Evolutionary conservation across 108 stramenopile species (phyloP), one percentile per base, ranked within the genome.

Genomic region (Epithemia pelagica): DNA sequence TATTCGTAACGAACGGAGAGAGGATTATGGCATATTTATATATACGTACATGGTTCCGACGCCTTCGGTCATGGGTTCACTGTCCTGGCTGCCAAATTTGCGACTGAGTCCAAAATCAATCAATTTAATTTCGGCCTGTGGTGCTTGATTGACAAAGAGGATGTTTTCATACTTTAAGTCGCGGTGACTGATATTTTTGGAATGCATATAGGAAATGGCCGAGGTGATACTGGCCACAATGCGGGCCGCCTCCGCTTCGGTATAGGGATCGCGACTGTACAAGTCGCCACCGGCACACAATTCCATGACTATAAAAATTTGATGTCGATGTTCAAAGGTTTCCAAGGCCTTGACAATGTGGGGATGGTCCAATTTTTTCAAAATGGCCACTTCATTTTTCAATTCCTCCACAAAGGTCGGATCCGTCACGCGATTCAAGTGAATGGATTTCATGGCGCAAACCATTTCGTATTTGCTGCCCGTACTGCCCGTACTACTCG

Each of bases 241-340:
- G 2, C 71, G 30, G 52, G 67, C 84, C 10, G 85, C 91, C 61
- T 82, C 58, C 52, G 61, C 71, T 74, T 96, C 96, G 1, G 87
- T 77, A 68, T 97, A 95, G 3, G 95, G 95, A 24, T 73, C 81
- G 19, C 95, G 83, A 31, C 67, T 23, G 59, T 85, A 89, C 62
- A 97, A 79, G 65, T 94, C 93, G 8, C 96, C 96, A 28, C 96
- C 96, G 28, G 56, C 55, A 52, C 92, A 88, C 31, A 90, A 64
- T 66, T 97, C 95, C 78, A 95, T 75, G 22, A 95, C 89, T 52
- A 97, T 82, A 68, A 85, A 97, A 26, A 95, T 81, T 30, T 70
- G 74, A 37, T 83, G 57, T 5, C 65, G 32, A 65, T 79, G 78
- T 51, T 87, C 85, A 72, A 79, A 93, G 2, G 82, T 80, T 73